Evolutionary conservation across 2,329 filamentous ascomycete genomes (phyloP).

Genomic region (Scortechinia acanthostroma): DNA sequence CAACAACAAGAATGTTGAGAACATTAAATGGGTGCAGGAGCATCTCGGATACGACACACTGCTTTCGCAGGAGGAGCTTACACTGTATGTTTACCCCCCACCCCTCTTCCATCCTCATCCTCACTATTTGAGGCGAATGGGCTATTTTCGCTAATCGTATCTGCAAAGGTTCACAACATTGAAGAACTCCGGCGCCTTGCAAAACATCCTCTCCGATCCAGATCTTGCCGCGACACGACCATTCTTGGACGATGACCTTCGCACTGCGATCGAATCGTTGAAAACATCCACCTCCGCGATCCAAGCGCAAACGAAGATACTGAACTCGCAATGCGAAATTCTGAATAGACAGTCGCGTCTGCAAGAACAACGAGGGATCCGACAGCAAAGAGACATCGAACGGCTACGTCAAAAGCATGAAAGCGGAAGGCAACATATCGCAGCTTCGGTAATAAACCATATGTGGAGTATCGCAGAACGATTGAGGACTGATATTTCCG

Average conservation of each 20-base stretch:
- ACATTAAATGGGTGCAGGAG: constrained; percentile 18
- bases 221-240: constrained; percentile 19
- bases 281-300: constrained; percentile 23
- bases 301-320: constrained; percentile 18
- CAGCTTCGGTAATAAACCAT: constrained; percentile 15
- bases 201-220: constrained; percentile 14
- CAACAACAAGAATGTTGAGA: constrained; percentile 6
- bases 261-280: constrained; percentile 19
- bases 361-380: constrained; percentile 10
- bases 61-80: constrained; percentile 26
- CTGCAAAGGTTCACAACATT: constrained; percentile 19
- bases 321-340: constrained; percentile 19
- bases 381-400: constrained; percentile 14
- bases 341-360: constrained; percentile 13
- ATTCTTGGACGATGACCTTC: constrained; percentile 26
- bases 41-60: constrained; percentile 21
- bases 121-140: no score
- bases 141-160: constrained; percentile 2
- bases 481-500: no score
- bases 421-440: constrained; percentile 19
- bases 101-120: no score
- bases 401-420: constrained; percentile 21
- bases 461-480: background rate
- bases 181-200: constrained; percentile 17
- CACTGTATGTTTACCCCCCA: constrained; percentile 16